Percentiles rank a stretch among this genome's conserved stretches.
Evolutionary conservation across 352 stramenopile species (phyloP).

Genomic region (Phytopythium ostracodes): DNA sequence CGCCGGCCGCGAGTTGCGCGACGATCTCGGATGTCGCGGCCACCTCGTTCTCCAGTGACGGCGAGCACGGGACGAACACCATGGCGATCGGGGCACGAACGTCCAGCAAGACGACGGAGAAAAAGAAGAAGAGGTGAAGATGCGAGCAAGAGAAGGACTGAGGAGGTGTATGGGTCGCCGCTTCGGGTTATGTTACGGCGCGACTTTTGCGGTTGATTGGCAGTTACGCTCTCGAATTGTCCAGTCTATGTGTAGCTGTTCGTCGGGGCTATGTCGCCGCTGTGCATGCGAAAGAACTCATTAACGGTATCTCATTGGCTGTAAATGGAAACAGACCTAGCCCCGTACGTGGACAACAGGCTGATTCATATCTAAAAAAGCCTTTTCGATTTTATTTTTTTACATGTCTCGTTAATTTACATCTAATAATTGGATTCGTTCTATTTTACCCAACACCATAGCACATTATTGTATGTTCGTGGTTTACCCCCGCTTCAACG

Average conservation of each 20-base stretch:
- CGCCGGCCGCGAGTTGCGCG: slow-evolving; percentile 11
- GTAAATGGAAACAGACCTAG: not conserved
- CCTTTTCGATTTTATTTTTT: not conserved
- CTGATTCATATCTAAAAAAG: not conserved
- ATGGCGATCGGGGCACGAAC: slow-evolving; percentile 6
- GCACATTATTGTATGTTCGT: too few relatives aligned
- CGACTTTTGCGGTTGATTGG: not conserved
- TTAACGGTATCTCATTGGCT: not conserved
- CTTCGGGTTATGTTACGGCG: not conserved
- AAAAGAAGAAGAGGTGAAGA: not conserved
- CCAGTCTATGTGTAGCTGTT: not conserved
- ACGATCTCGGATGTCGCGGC: slow-evolving; percentile 23
- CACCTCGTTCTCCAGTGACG: slow-evolving; percentile 16
- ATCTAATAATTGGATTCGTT: not conserved
- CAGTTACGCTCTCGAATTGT: not conserved
- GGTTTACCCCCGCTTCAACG: too few relatives aligned
- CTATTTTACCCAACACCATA: not conserved
- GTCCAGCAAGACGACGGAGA: not conserved
- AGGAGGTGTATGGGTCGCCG: not conserved
- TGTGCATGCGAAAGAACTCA: not conserved
- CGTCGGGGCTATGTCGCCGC: too few relatives aligned
- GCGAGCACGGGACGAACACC: slow-evolving; percentile 29
- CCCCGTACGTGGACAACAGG: not conserved
- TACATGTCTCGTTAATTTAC: not conserved
- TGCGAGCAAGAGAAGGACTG: too few relatives aligned